These are phyloP conservation scores for Amanita phalloides DNA, from an alignment of 768 basidiomycete genomes.

Conservation along the genomic window DNA sequence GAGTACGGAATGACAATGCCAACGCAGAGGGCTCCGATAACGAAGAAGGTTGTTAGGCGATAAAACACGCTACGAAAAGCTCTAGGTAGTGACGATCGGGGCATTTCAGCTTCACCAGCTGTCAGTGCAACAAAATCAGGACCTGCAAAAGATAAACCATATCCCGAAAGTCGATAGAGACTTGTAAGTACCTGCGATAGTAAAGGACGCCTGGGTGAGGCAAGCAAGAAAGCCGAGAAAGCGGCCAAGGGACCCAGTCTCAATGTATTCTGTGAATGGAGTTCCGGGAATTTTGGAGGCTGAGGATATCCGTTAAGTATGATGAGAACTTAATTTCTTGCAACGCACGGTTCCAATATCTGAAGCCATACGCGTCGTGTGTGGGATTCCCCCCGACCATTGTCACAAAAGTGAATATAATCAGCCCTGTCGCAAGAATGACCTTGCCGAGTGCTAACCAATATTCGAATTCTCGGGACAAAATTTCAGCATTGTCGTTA, in stretches of 20 bases:
- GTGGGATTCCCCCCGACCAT: slow-evolving; percentile 53
- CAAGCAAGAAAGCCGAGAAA: slow-evolving; percentile 58
- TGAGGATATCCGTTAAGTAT: slow-evolving; percentile 8
- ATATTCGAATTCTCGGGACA: slow-evolving; percentile 36
- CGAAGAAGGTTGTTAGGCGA: slow-evolving; percentile 72
- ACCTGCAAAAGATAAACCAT: slow-evolving; percentile 14
- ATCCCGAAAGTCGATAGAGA: not conserved
- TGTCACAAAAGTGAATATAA: slow-evolving; percentile 43
- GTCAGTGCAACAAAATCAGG: slow-evolving; percentile 47
- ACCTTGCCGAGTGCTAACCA: slow-evolving; percentile 45
- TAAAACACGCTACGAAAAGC: slow-evolving; percentile 73
- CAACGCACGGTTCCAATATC: slow-evolving; percentile 37
- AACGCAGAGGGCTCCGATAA: slow-evolving; percentile 58
- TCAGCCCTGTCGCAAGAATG: slow-evolving; percentile 33
- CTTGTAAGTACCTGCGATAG: slow-evolving; percentile 35
- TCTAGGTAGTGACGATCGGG: slow-evolving; percentile 57
- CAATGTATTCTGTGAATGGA: slow-evolving; percentile 47
- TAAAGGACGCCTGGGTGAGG: slow-evolving; percentile 50
- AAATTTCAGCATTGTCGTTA: not conserved
- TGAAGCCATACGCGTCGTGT: slow-evolving; percentile 42
- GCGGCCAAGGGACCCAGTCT: slow-evolving; percentile 40
- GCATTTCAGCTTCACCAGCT: slow-evolving; percentile 64
- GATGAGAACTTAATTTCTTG: not conserved
- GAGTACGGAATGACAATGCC: slow-evolving; percentile 75
- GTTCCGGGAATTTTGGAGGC: slow-evolving; percentile 34